Conservation (phyloP, 2,329 filamentous ascomycete genomes). For the Phyllosticta ampelicida region DNA sequence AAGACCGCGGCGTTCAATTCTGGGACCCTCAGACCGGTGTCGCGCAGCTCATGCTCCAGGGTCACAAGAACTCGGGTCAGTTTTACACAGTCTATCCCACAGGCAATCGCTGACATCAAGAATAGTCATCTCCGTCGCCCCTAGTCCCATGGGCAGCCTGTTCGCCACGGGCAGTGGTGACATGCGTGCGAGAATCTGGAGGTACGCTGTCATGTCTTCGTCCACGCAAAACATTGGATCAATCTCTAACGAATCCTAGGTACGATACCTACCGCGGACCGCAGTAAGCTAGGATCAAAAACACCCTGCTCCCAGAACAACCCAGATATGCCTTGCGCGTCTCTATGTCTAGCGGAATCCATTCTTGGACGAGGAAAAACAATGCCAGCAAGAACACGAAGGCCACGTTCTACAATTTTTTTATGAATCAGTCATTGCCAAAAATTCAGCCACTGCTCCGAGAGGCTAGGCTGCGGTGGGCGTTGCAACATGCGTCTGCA, state of each 20-base stretch:
- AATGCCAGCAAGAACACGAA: not conserved
- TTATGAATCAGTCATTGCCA: not conserved
- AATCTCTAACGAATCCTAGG: not conserved
- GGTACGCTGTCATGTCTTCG: slow-evolving; percentile 39
- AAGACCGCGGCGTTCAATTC: slow-evolving; percentile 95
- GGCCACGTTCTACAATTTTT: not conserved
- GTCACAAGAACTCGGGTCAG: slow-evolving; percentile 86
- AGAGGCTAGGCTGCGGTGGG: not conserved
- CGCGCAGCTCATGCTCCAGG: slow-evolving; percentile 96
- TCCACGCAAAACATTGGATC: not conserved
- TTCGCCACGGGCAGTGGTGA: slow-evolving; percentile 97
- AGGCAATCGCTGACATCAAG: not conserved
- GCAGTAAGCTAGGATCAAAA: slow-evolving; percentile 6
- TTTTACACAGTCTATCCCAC: slow-evolving; percentile 10
- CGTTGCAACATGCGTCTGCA: not conserved
- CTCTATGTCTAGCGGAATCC: not conserved
- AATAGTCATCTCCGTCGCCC: slow-evolving; percentile 86
- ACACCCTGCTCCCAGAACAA: not conserved
- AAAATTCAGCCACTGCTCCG: not conserved
- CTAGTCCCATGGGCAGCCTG: slow-evolving; percentile 74
- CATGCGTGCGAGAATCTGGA: slow-evolving; percentile 97
- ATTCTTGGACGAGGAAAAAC: not conserved
- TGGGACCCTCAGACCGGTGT: slow-evolving; percentile 92
- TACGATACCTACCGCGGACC: slow-evolving; percentile 11
- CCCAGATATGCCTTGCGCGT: not conserved